Conservation (phyloP, 179 eudicot genomes). For the Silene coronaria region DNA sequence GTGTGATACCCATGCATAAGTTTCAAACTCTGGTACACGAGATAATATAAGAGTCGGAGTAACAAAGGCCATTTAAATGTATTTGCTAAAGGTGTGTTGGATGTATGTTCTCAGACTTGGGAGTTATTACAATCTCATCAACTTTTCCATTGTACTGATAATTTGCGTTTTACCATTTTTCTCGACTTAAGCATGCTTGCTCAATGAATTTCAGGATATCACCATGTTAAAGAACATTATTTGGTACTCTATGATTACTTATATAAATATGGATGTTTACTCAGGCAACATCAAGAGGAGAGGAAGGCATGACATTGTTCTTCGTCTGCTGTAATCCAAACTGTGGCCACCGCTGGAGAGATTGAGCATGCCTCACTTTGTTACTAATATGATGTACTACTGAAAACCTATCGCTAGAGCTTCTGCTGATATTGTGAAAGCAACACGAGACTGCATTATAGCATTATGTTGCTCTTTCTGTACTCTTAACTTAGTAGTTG, state of each 20-base stretch:
- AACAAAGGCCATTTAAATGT: background rate
- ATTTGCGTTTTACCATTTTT: background rate
- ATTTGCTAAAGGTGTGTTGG: background rate
- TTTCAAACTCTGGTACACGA: background rate
- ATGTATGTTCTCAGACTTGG: background rate
- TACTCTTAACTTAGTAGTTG: conserved; percentile 6
- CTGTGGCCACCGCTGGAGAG: conserved; percentile 94
- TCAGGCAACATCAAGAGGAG: conserved; percentile 93
- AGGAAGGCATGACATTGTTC: conserved; percentile 92
- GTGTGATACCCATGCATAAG: too few species aligned
- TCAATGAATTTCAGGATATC: background rate
- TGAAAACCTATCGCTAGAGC: background rate
- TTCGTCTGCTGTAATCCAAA: conserved; percentile 94
- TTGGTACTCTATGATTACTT: background rate
- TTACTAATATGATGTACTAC: conserved; percentile 11
- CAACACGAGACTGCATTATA: background rate
- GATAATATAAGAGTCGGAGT: background rate
- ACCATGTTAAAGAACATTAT: background rate
- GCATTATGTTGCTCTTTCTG: background rate
- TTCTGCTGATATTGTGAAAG: background rate
- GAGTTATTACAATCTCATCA: background rate
- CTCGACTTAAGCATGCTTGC: background rate
- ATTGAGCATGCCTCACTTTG: conserved; percentile 29
- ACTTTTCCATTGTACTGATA: background rate
- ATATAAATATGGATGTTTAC: conserved; percentile 7